Percentiles rank a stretch among this genome's conserved stretches.
Evolutionary conservation across 2,329 filamentous ascomycete genomes (phyloP).

Genomic region (Fusarium mundagurra): DNA sequence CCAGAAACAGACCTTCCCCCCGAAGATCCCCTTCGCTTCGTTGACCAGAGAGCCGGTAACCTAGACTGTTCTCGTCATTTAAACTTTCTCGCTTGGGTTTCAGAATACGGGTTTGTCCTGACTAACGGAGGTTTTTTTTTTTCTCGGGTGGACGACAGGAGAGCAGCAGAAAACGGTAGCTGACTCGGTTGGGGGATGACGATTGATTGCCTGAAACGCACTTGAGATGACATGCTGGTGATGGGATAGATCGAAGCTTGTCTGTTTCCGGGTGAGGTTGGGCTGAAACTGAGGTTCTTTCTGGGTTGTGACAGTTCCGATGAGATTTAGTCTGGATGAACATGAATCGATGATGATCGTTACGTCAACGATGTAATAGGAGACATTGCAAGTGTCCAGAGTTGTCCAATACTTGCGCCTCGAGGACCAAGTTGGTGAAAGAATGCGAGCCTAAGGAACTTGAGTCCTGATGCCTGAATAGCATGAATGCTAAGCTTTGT

Average conservation of each 20-base stretch:
- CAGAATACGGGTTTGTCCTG: slow-evolving; percentile 23
- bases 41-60: slow-evolving; percentile 38
- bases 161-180: not conserved
- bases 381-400: not conserved
- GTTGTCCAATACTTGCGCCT: not conserved
- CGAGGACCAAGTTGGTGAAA: not conserved
- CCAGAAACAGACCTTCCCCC: slow-evolving; percentile 33
- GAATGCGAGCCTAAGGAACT: not conserved
- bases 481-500: not conserved
- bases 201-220: not conserved
- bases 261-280: not conserved
- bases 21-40: slow-evolving; percentile 26
- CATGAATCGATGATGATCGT: not conserved
- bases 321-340: slow-evolving; percentile 19
- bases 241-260: slow-evolving; percentile 4
- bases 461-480: not conserved
- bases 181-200: not conserved
- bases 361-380: not conserved
- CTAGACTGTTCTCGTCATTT: slow-evolving; percentile 27
- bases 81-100: slow-evolving; percentile 34
- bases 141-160: not conserved
- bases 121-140: slow-evolving; percentile 17
- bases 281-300: slow-evolving; percentile 11
- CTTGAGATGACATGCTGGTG: not conserved
- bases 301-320: not conserved